Evolutionary conservation across 2,329 filamentous ascomycete genomes (phyloP), one percentile per base, ranked within the genome.

Genomic region (Didymella pinodella): DNA sequence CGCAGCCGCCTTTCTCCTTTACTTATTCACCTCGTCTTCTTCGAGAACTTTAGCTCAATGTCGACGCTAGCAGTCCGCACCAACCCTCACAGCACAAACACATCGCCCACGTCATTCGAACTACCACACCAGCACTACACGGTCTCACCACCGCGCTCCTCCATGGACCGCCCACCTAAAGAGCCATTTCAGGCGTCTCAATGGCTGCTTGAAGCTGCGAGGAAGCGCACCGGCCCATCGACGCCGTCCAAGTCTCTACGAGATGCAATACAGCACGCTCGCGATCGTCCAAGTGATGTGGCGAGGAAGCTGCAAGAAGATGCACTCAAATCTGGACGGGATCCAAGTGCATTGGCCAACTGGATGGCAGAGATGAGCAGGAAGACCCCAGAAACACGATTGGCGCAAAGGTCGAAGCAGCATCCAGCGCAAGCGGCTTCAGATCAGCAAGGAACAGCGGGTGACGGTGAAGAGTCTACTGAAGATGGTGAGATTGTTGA

Each of bases 201-300:
- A 22, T 57, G 48, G 48, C 44, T 52, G 36, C 48, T 57, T 14
- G 54, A 46, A 16, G 48, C 46, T 11, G 28, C 43, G 3, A 52
- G 47, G 7, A 50, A 20, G 54, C 55, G 52, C 54, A 38, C 48
- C 7, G 53, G 18, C 43, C 46, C 53, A 3, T 32, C 46, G 14
- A 31, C n/a, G 14, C 41, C 50, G 10, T 31, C 44, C 4, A 16
- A 40, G 16, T 26, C 41, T 8, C 32, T 57, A 14, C 54, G 32
- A 7, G 20, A 46, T 2, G 46, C 14, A 12, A n/a, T 57, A 10
- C 54, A 45, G 8, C n/a, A 51, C 7, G n/a, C 26, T 12, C 47
- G 48, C 22, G 41, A 57, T 4, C 41, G 47, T 16, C 26, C 47
- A 0, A 20, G 34, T 0, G 41, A 57, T 14, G 28, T 32, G 1